Percentiles rank a stretch among this genome's conserved stretches.
Conservation (phyloP, 140 eudicot genomes). For the Erigeron philadelphicus region DNA sequence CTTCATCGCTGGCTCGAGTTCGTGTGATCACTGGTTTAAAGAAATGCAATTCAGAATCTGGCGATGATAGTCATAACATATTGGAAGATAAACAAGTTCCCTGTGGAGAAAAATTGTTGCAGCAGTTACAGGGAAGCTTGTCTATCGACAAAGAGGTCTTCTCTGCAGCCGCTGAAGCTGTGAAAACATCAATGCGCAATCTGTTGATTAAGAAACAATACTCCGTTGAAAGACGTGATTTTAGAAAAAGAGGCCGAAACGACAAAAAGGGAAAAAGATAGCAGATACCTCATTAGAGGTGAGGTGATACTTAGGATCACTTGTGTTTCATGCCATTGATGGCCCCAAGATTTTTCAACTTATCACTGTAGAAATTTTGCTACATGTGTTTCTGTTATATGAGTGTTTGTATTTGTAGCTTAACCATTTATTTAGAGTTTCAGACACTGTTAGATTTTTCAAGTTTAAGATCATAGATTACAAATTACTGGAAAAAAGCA, state of each 20-base stretch:
- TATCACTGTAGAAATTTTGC: neutral
- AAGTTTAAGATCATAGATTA: too few relatives aligned
- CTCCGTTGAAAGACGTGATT: slow-evolving; percentile 63
- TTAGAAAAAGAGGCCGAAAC: slow-evolving; percentile 77
- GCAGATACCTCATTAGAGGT: neutral
- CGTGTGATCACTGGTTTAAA: slow-evolving; percentile 48
- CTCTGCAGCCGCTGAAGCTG: slow-evolving; percentile 71
- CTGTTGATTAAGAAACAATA: slow-evolving; percentile 77
- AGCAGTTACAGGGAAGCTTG: slow-evolving; percentile 68
- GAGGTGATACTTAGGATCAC: neutral
- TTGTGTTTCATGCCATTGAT: slow-evolving; percentile 8
- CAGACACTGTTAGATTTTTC: too few relatives aligned
- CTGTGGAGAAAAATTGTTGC: slow-evolving; percentile 56
- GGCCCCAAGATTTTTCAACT: neutral
- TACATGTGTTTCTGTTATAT: too few relatives aligned
- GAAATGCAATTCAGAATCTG: slow-evolving; percentile 20
- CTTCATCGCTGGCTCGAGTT: slow-evolving; percentile 58
- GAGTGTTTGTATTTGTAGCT: too few relatives aligned
- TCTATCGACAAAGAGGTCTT: slow-evolving; percentile 52
- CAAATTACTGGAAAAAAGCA: too few relatives aligned
- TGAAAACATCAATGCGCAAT: slow-evolving; percentile 75
- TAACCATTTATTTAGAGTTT: too few relatives aligned
- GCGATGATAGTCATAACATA: slow-evolving; percentile 31
- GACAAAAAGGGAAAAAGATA: slow-evolving; percentile 52
- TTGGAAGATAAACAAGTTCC: slow-evolving; percentile 62